Evolutionary conservation across 768 basidiomycete species (phyloP).

Genomic region (Hericium erinaceus): DNA sequence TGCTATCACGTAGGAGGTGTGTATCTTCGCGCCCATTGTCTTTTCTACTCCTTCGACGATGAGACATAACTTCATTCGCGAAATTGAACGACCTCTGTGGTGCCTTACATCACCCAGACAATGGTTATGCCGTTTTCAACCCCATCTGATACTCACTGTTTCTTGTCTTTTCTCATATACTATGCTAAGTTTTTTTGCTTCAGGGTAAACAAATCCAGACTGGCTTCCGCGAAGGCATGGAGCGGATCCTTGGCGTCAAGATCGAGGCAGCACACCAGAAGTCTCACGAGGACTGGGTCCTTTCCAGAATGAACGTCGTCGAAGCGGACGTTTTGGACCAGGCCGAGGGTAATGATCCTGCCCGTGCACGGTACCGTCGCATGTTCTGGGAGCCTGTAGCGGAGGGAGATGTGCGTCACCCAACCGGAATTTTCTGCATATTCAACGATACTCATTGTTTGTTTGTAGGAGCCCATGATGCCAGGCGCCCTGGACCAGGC

Average conservation of each 20-base stretch:
- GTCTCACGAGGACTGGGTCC: conserved; percentile 7
- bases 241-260: conserved; percentile 58
- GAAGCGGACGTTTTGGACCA: conserved; percentile 58
- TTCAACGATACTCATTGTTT: neutral
- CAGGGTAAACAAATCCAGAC: conserved; percentile 66
- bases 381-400: conserved; percentile 73
- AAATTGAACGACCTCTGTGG: conserved; percentile 45
- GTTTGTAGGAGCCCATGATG: conserved; percentile 50
- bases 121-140: conserved; percentile 62
- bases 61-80: conserved; percentile 63
- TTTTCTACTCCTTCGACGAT: conserved; percentile 25
- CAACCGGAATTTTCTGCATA: neutral
- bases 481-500: conserved; percentile 45
- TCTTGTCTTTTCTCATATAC: no score
- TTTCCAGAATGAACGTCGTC: conserved; percentile 38
- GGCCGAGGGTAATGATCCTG: conserved; percentile 42
- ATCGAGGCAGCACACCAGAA: conserved; percentile 8
- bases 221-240: conserved; percentile 78
- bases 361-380: conserved; percentile 57
- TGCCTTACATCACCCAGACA: conserved; percentile 48
- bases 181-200: neutral
- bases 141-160: conserved; percentile 46
- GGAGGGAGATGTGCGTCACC: conserved; percentile 51
- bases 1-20: neutral
- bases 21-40: neutral